A percentile compares a stretch with the other conserved stretches of the same genome.
Evolutionary conservation across 306 rosid species (phyloP).

Genomic region (Vicia faba): DNA sequence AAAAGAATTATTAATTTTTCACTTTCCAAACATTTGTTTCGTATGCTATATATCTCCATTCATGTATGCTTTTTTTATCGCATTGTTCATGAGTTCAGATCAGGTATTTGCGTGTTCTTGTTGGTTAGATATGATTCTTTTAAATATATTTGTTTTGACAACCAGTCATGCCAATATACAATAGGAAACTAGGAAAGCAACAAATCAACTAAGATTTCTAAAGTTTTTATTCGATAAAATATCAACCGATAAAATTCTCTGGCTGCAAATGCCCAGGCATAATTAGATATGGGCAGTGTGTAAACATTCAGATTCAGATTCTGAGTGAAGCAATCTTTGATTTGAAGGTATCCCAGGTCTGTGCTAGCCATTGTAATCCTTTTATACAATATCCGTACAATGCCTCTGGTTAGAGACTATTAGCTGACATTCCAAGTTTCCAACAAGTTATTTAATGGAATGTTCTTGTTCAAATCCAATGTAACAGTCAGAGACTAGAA

Average conservation of each 20-base stretch:
- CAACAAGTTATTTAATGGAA: constrained; percentile 48
- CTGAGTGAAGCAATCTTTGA: background rate
- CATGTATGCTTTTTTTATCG: too few species aligned
- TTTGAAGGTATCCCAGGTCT: background rate
- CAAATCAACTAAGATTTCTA: background rate
- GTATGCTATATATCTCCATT: too few species aligned
- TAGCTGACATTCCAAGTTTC: background rate
- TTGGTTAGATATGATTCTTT: too few species aligned
- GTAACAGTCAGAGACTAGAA: constrained; percentile 87
- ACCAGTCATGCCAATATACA: too few species aligned
- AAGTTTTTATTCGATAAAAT: background rate
- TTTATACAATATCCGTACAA: background rate
- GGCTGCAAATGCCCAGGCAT: background rate
- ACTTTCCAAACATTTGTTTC: too few species aligned
- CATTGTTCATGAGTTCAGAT: too few species aligned
- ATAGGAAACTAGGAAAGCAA: too few species aligned
- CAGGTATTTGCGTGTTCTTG: too few species aligned
- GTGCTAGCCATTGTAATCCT: background rate
- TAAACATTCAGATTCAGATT: constrained; percentile 13
- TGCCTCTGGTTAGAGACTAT: background rate
- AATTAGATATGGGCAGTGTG: background rate
- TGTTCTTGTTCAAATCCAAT: constrained; percentile 84
- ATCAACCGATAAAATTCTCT: background rate
- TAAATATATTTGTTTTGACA: too few species aligned
- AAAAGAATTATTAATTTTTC: too few species aligned